Percentiles rank a stretch among this genome's conserved stretches.
These are phyloP conservation scores for Penicillium cataractarum DNA, from an alignment of 495 filamentous ascomycete genomes.

Conservation along the genomic window DNA sequence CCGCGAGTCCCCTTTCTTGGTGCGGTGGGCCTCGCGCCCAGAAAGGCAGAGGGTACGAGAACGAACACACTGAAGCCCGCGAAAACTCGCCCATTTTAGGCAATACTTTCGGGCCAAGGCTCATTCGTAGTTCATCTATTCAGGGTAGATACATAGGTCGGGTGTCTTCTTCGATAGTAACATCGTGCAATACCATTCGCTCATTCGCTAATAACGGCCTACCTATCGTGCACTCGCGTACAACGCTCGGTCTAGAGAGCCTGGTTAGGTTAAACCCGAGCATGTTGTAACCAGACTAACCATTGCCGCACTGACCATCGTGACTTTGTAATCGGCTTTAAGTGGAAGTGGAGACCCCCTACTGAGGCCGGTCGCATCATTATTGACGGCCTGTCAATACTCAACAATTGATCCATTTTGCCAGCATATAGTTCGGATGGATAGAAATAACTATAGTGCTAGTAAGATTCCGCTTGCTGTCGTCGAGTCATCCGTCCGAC, in stretches of 20 bases:
- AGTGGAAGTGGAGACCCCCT: no score
- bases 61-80: neutral
- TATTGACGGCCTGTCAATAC: no score
- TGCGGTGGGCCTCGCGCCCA: neutral
- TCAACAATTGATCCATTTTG: no score
- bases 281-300: neutral
- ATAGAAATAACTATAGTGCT: no score
- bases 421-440: no score
- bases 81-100: constrained; percentile 4
- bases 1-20: neutral
- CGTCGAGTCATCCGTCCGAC: no score
- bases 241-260: neutral
- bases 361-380: no score
- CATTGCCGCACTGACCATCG: neutral
- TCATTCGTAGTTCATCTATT: neutral
- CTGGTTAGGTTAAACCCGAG: neutral
- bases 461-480: no score
- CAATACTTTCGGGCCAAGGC: neutral
- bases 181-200: no score
- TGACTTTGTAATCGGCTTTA: neutral
- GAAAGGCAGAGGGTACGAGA: constrained; percentile 9
- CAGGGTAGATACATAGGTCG: no score
- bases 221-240: neutral
- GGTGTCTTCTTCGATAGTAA: no score
- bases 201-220: neutral